Conservation (phyloP, 305 asterid genomes). For the Fraxinus greggii region DNA sequence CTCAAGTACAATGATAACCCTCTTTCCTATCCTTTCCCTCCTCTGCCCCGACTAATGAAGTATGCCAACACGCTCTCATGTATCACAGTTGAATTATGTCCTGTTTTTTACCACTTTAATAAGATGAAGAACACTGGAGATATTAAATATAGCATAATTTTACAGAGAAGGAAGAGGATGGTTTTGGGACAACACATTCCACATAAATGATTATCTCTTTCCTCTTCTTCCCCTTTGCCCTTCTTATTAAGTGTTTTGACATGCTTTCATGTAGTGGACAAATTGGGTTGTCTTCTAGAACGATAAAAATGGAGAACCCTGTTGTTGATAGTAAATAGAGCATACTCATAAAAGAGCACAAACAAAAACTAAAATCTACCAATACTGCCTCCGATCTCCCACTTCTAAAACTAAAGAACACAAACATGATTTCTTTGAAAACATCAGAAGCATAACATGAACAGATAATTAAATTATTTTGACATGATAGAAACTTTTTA, state of each 20-base stretch:
- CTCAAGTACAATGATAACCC: background rate
- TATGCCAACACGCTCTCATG: background rate
- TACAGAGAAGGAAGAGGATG: background rate
- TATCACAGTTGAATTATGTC: background rate
- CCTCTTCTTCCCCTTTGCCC: background rate
- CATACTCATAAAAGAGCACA: slow-evolving; percentile 20
- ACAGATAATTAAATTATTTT: background rate
- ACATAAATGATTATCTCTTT: background rate
- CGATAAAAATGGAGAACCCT: background rate
- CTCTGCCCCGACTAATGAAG: slow-evolving; percentile 3
- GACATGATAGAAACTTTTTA: background rate
- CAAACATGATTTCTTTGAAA: background rate
- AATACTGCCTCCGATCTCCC: background rate
- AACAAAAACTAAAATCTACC: background rate
- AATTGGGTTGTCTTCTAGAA: background rate
- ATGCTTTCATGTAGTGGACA: background rate
- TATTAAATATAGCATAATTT: background rate
- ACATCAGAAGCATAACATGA: background rate
- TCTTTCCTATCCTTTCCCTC: background rate
- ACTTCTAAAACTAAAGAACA: slow-evolving; percentile 8
- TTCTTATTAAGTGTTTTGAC: background rate
- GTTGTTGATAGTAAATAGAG: background rate
- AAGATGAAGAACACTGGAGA: background rate
- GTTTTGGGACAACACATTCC: background rate
- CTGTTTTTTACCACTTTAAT: background rate